Conservation (phyloP, 2,329 filamentous ascomycete genomes). For the Aspergillus floridensis region DNA sequence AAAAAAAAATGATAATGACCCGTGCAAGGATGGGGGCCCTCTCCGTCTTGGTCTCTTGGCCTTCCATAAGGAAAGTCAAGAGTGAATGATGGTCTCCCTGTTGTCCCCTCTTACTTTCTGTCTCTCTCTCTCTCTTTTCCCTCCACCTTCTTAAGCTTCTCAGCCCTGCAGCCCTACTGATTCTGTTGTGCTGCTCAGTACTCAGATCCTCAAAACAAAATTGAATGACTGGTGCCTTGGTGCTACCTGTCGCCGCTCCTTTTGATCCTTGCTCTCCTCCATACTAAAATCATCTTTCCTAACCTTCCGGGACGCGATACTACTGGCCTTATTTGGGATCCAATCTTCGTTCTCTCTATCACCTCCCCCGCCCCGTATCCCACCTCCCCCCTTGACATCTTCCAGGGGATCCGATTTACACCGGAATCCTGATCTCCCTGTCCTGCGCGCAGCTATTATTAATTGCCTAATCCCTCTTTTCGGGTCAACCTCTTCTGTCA, state of each 20-base stretch:
- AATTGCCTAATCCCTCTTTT: neutral
- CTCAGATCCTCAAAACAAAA: neutral
- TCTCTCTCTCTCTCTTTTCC: neutral
- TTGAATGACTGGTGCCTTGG: neutral
- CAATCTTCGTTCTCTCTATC: neutral
- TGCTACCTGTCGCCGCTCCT: neutral
- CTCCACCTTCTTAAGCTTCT: constrained; percentile 8
- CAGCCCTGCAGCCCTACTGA: constrained; percentile 27
- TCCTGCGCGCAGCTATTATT: neutral
- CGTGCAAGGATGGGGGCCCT: no score
- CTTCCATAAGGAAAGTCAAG: neutral
- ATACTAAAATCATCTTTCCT: neutral
- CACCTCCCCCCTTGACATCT: neutral
- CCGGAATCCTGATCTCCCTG: neutral
- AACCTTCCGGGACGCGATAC: neutral
- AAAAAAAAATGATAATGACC: neutral
- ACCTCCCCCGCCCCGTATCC: neutral
- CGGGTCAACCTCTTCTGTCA: neutral
- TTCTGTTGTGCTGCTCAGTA: neutral
- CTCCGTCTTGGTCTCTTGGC: neutral
- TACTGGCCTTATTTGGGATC: neutral
- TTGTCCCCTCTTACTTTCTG: neutral
- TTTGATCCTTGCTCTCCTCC: neutral
- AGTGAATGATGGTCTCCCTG: neutral
- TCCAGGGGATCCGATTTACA: neutral